These are phyloP conservation scores for Saccharomycopsis sp. DNA, from an alignment of 805 yeast species.

Conservation along the genomic window DNA sequence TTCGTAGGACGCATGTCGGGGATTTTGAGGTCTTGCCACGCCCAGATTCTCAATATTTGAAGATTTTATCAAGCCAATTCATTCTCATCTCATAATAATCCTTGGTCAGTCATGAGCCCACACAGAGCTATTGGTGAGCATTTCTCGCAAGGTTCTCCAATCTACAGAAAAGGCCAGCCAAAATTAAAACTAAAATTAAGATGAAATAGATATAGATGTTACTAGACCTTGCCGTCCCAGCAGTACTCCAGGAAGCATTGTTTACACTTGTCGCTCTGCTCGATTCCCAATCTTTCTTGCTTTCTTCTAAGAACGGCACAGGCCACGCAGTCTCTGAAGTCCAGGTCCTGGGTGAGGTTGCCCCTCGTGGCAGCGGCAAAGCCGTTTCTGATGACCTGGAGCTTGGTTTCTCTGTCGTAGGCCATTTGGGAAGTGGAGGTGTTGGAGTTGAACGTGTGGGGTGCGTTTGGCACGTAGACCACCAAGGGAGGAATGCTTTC, in stretches of 20 bases:
- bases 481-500: slow-evolving; percentile 44
- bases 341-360: slow-evolving; percentile 56
- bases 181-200: slow-evolving; percentile 1
- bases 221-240: slow-evolving; percentile 44
- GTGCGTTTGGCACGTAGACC: slow-evolving; percentile 64
- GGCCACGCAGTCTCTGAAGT: slow-evolving; percentile 67
- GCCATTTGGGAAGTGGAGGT: slow-evolving; percentile 62
- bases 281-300: slow-evolving; percentile 54
- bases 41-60: too few relatives aligned
- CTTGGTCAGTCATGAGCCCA: slow-evolving; percentile 29
- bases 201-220: too few relatives aligned
- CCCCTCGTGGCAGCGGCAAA: slow-evolving; percentile 59
- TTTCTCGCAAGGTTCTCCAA: background rate
- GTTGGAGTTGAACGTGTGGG: slow-evolving; percentile 55
- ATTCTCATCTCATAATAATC: slow-evolving; percentile 47
- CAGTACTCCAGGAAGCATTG: slow-evolving; percentile 66
- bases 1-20: too few relatives aligned
- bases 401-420: slow-evolving; percentile 47
- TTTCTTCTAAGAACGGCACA: slow-evolving; percentile 78
- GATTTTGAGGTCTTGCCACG: too few relatives aligned
- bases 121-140: slow-evolving; percentile 13
- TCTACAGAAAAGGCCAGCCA: slow-evolving; percentile 2
- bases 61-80: too few relatives aligned
- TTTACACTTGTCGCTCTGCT: slow-evolving; percentile 57
- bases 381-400: slow-evolving; percentile 60